A percentile compares a stretch with the other conserved stretches of the same genome.
Evolutionary conservation across 2,329 filamentous ascomycete species (phyloP).

Genomic region (Septoria linicola): DNA sequence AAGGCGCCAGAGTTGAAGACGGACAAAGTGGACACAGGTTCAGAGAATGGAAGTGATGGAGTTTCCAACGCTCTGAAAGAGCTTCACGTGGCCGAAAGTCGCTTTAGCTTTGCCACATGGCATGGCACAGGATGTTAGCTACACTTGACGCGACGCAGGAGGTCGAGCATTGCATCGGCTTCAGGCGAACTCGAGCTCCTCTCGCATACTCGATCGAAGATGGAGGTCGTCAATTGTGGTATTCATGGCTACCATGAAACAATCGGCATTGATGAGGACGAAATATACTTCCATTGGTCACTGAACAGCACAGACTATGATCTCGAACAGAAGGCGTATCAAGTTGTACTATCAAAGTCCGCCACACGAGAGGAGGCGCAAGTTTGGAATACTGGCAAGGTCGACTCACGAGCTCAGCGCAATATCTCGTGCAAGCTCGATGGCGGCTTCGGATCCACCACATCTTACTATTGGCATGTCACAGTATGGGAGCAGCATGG

Average conservation of each 20-base stretch:
- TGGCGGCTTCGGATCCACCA: slow-evolving; percentile 40
- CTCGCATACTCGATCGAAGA: no score
- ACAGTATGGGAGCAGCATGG: slow-evolving; percentile 5
- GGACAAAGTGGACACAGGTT: no score
- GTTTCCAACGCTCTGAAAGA: no score
- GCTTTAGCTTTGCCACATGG: no score
- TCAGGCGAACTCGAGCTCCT: no score
- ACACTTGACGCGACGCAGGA: no score
- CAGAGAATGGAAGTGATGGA: no score
- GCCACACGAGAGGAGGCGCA: slow-evolving; percentile 4
- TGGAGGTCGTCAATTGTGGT: slow-evolving; percentile 39
- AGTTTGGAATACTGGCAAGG: not conserved
- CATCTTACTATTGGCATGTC: slow-evolving; percentile 39
- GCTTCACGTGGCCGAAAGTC: no score
- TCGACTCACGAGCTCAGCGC: slow-evolving; percentile 30
- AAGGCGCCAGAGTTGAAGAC: no score
- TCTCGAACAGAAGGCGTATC: not conserved
- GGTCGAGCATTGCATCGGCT: no score
- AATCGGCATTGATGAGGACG: slow-evolving; percentile 43
- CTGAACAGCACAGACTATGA: not conserved
- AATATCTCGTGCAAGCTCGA: slow-evolving; percentile 35
- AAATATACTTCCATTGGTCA: slow-evolving; percentile 36
- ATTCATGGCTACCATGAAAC: slow-evolving; percentile 44
- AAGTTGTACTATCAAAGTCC: slow-evolving; percentile 35
- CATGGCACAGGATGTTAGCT: no score